These are phyloP conservation scores for Boletellus dicymbophilus DNA, from an alignment of 1,284 basidiomycete species.

Conservation along the genomic window DNA sequence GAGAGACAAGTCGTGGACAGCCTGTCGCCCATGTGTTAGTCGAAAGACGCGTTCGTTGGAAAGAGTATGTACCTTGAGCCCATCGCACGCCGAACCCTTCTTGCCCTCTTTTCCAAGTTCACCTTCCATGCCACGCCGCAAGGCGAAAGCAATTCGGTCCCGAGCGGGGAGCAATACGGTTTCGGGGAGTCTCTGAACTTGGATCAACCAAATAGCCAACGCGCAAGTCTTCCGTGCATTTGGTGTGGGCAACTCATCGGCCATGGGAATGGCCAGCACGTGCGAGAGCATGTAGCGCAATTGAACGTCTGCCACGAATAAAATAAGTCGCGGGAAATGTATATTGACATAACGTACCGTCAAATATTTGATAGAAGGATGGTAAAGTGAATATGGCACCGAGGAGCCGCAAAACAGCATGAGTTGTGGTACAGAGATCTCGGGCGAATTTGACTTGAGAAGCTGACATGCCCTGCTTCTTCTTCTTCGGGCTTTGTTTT, in stretches of 20 bases:
- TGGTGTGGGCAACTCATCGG: conserved; percentile 66
- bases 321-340: conserved; percentile 1
- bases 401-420: conserved; percentile 67
- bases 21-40: conserved; percentile 43
- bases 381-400: conserved; percentile 59
- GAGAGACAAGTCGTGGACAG: conserved; percentile 67
- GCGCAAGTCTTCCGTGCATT: conserved; percentile 83
- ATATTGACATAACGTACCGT: conserved; percentile 43
- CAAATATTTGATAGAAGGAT: conserved; percentile 58
- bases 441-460: conserved; percentile 76
- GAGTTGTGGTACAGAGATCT: conserved; percentile 70
- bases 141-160: conserved; percentile 64
- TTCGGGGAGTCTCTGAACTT: conserved; percentile 64
- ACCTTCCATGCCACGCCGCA: conserved; percentile 76
- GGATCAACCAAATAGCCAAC: conserved; percentile 70
- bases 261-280: conserved; percentile 69
- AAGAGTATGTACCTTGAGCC: conserved; percentile 55
- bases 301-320: conserved; percentile 49
- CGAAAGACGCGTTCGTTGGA: neutral
- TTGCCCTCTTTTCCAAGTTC: conserved; percentile 85
- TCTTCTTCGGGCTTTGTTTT: conserved; percentile 56
- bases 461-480: conserved; percentile 68
- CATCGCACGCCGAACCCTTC: conserved; percentile 75
- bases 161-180: conserved; percentile 58
- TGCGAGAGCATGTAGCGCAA: conserved; percentile 59